phyloP scores from a whole-genome alignment of 352 stramenopile species.

The Globisporangium iwayamae region DNA sequence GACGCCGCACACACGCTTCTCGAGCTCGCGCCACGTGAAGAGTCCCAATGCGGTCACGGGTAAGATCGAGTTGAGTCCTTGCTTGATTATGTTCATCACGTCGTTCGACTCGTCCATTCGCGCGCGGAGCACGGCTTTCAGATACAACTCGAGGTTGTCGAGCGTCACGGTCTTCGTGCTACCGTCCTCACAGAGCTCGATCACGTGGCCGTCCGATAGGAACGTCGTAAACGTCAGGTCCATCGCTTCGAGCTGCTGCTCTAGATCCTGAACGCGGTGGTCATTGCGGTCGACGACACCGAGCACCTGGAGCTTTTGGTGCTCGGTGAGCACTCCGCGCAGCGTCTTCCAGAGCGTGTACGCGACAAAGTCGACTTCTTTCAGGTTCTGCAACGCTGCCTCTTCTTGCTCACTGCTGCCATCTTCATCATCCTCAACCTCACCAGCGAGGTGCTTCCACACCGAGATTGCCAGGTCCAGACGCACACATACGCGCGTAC shows the following conservation, averaged over 20 bases:
- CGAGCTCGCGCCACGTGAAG: slow-evolving; percentile 65
- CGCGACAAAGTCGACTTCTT: slow-evolving; percentile 63
- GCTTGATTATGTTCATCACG: slow-evolving; percentile 67
- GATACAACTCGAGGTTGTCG: slow-evolving; percentile 47
- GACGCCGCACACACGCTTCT: slow-evolving; percentile 67
- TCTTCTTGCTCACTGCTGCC: slow-evolving; percentile 18
- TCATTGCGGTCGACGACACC: neutral
- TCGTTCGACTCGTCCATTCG: slow-evolving; percentile 40
- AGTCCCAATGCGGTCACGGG: slow-evolving; percentile 54
- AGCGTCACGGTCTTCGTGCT: slow-evolving; percentile 35
- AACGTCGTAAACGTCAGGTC: slow-evolving; percentile 76
- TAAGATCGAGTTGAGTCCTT: slow-evolving; percentile 73
- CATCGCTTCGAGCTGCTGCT: slow-evolving; percentile 57
- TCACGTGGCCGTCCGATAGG: slow-evolving; percentile 50
- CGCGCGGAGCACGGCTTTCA: slow-evolving; percentile 36
- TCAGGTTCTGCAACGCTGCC: slow-evolving; percentile 36
- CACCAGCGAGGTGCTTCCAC: slow-evolving; percentile 70
- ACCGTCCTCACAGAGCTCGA: slow-evolving; percentile 43
- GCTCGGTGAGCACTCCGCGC: slow-evolving; percentile 23
- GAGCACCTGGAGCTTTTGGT: slow-evolving; percentile 4
- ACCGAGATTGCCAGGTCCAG: slow-evolving; percentile 66
- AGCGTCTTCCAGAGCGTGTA: slow-evolving; percentile 57
- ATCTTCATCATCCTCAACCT: slow-evolving; percentile 24
- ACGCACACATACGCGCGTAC: slow-evolving; percentile 73
- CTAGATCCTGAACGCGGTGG: slow-evolving; percentile 18